Conservation (phyloP, 257 asterid species). For the Solanum chmielewskii region DNA sequence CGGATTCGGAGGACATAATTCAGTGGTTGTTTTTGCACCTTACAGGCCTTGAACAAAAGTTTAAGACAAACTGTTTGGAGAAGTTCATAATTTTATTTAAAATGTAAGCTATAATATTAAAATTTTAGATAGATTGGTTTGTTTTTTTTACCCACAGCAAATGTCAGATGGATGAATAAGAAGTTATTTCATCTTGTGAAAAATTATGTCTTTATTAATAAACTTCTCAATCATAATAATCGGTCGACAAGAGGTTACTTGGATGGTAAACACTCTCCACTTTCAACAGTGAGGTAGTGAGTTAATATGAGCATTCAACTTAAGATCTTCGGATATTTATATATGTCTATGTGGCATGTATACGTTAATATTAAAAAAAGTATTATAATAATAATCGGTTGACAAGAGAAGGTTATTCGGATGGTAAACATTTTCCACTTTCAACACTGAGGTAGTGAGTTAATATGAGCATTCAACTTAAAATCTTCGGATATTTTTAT, state of each 20-base stretch:
- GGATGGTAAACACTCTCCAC: background rate
- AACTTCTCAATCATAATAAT: background rate
- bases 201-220: background rate
- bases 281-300: background rate
- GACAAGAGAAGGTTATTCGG: background rate
- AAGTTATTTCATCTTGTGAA: background rate
- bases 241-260: background rate
- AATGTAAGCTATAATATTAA: background rate
- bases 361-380: background rate
- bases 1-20: slow-evolving; percentile 35
- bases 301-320: background rate
- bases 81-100: background rate
- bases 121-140: background rate
- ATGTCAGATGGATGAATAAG: background rate
- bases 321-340: background rate
- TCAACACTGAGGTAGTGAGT: background rate
- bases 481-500: background rate
- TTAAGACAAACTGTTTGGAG: background rate
- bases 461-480: background rate
- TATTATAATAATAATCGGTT: background rate
- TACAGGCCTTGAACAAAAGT: slow-evolving; percentile 33
- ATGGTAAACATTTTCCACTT: background rate
- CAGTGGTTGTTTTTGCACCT: slow-evolving; percentile 55
- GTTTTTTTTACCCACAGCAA: background rate
- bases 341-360: background rate